Evolutionary conservation across 2,329 filamentous ascomycete genomes (phyloP).

Genomic region (Trichoderma hamatum): DNA sequence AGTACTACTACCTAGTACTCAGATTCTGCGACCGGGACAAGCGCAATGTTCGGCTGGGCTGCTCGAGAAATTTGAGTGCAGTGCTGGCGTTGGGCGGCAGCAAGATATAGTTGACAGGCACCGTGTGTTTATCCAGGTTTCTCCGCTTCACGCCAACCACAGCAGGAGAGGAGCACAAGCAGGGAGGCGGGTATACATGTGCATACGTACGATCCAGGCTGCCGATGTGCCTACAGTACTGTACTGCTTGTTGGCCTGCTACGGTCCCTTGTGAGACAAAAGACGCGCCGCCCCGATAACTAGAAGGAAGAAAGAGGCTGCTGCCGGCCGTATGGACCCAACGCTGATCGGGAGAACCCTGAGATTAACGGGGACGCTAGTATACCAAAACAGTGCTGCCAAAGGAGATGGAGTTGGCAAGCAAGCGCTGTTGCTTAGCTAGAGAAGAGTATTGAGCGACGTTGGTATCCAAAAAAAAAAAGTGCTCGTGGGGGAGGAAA

Average conservation of each 20-base stretch:
- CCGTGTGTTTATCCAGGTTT: not conserved
- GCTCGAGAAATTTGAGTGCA: not conserved
- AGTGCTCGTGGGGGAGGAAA: not conserved
- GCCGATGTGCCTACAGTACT: not conserved
- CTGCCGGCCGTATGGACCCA: not conserved
- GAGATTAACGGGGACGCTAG: not conserved
- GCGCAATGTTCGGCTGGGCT: slow-evolving; percentile 2
- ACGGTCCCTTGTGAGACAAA: slow-evolving; percentile 19
- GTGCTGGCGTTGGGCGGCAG: not conserved
- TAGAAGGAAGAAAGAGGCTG: not conserved
- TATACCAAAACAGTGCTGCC: not conserved
- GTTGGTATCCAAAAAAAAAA: not conserved
- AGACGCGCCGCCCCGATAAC: slow-evolving; percentile 4
- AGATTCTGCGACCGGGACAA: slow-evolving; percentile 21
- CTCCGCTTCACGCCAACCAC: not conserved
- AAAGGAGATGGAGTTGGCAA: not conserved
- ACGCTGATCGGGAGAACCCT: not conserved
- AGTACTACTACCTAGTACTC: not conserved
- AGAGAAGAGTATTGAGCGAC: not conserved
- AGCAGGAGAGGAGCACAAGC: not conserved
- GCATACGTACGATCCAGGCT: slow-evolving; percentile 10
- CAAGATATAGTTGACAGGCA: not conserved
- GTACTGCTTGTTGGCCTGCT: not conserved
- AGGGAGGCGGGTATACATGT: not conserved
- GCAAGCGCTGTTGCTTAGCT: not conserved